phyloP scores from a whole-genome alignment of 2,329 filamentous ascomycete genomes.

The Epichloe scottii region DNA sequence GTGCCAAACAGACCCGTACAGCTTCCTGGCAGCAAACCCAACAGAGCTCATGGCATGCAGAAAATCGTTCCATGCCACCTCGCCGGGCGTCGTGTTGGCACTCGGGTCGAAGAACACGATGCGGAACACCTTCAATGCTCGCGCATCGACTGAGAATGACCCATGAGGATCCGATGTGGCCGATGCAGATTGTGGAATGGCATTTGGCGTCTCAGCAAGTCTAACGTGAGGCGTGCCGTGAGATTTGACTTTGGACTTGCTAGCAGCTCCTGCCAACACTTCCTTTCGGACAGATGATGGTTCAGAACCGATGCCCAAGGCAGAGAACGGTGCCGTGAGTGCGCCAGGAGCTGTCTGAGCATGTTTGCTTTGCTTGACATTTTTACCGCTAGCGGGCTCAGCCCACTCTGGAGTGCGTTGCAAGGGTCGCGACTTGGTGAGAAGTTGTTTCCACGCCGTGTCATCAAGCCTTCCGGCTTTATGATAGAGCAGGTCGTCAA shows the following conservation, averaged over 20 bases:
- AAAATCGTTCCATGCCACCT: conserved; percentile 41
- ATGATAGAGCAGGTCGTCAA: not conserved
- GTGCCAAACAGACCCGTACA: conserved; percentile 50
- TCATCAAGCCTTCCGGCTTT: conserved; percentile 2
- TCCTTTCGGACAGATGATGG: not conserved
- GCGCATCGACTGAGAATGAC: conserved; percentile 16
- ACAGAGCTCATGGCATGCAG: conserved; percentile 36
- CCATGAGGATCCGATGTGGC: not conserved
- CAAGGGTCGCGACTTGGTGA: conserved; percentile 23
- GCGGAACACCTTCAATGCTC: conserved; percentile 23
- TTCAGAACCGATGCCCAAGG: conserved; percentile 9
- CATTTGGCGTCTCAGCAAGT: not conserved
- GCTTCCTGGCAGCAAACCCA: conserved; percentile 41
- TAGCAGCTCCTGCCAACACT: not conserved
- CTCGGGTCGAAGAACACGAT: conserved; percentile 29
- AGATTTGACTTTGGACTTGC: conserved; percentile 13
- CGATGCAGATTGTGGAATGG: not conserved
- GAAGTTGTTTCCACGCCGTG: conserved; percentile 9
- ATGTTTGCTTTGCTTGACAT: not conserved
- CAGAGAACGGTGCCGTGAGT: conserved; percentile 14
- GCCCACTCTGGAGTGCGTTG: conserved; percentile 37
- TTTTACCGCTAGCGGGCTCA: conserved; percentile 17
- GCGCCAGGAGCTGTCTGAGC: not conserved
- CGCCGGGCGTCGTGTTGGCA: conserved; percentile 27
- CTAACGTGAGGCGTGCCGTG: not conserved